Evolutionary conservation across 306 rosid species (phyloP).

Genomic region (Abrus pulchellus): DNA sequence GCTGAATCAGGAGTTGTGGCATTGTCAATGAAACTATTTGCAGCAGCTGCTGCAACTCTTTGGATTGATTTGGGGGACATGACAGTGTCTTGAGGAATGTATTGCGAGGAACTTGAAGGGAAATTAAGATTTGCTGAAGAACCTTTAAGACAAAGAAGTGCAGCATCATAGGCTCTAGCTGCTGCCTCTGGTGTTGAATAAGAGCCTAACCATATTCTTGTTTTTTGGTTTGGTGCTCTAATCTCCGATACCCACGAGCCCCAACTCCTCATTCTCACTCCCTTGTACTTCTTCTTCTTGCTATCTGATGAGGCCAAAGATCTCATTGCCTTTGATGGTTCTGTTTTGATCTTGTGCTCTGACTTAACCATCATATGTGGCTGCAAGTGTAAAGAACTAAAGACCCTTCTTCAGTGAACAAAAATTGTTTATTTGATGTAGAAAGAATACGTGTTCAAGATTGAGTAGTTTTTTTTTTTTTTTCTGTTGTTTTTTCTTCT

Average conservation of each 20-base stretch:
- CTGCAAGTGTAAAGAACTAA: conserved; percentile 19
- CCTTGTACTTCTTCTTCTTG: conserved; percentile 75
- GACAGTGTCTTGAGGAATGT: conserved; percentile 57
- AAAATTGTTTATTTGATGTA: not conserved
- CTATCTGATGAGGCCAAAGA: conserved; percentile 30
- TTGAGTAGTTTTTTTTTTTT: not conserved
- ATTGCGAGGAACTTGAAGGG: conserved; percentile 57
- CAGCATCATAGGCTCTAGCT: conserved; percentile 98
- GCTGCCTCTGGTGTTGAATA: conserved; percentile 97
- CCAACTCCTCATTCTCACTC: conserved; percentile 99
- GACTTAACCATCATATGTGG: conserved; percentile 76
- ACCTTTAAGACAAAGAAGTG: conserved; percentile 91
- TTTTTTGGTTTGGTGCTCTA: conserved; percentile 95
- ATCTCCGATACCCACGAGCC: conserved; percentile 99
- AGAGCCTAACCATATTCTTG: conserved; percentile 97
- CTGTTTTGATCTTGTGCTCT: conserved; percentile 61
- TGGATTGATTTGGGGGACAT: conserved; percentile 93
- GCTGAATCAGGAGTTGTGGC: conserved; percentile 49
- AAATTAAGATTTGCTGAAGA: conserved; percentile 89
- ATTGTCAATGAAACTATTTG: conserved; percentile 57
- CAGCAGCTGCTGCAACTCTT: conserved; percentile 91
- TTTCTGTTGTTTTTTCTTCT: not conserved
- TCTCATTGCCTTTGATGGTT: conserved; percentile 43
- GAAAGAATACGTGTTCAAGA: conserved; percentile 37
- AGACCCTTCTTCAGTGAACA: conserved; percentile 31